These are phyloP conservation scores for Lipomyces yamadae DNA, from an alignment of 805 yeast genomes.

Conservation along the genomic window DNA sequence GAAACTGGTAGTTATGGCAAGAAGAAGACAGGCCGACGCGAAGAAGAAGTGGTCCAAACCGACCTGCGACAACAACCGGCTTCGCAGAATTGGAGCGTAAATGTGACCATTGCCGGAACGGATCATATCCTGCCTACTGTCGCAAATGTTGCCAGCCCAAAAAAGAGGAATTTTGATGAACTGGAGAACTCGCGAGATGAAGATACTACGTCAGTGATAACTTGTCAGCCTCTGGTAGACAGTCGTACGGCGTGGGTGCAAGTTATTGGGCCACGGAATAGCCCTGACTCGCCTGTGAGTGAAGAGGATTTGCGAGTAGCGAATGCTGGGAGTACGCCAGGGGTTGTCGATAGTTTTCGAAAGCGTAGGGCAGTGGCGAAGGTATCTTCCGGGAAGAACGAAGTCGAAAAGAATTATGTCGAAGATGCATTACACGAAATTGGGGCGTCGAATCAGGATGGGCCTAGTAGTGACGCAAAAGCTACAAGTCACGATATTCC, in stretches of 20 bases:
- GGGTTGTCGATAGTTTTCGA: neutral
- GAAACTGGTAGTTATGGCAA: neutral
- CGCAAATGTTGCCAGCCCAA: neutral
- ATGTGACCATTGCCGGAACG: constrained; percentile 23
- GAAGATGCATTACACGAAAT: neutral
- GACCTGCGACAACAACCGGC: neutral
- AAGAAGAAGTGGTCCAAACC: neutral
- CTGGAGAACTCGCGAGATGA: neutral
- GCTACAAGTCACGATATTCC: neutral
- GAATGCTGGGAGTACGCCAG: constrained; percentile 7
- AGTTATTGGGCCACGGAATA: neutral
- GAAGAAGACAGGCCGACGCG: neutral
- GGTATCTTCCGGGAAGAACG: neutral
- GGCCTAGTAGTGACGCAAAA: neutral
- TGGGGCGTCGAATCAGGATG: neutral
- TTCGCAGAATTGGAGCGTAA: constrained; percentile 26
- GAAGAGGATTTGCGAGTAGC: neutral
- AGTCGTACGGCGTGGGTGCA: constrained; percentile 3
- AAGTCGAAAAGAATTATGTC: neutral
- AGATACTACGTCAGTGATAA: neutral
- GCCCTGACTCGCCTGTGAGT: neutral
- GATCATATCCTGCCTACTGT: neutral
- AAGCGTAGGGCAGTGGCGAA: constrained; percentile 3
- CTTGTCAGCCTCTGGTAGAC: neutral
- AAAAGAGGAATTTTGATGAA: neutral